Evolutionary conservation across 2,329 filamentous ascomycete genomes (phyloP).

Genomic region (Colletotrichum plurivorum): DNA sequence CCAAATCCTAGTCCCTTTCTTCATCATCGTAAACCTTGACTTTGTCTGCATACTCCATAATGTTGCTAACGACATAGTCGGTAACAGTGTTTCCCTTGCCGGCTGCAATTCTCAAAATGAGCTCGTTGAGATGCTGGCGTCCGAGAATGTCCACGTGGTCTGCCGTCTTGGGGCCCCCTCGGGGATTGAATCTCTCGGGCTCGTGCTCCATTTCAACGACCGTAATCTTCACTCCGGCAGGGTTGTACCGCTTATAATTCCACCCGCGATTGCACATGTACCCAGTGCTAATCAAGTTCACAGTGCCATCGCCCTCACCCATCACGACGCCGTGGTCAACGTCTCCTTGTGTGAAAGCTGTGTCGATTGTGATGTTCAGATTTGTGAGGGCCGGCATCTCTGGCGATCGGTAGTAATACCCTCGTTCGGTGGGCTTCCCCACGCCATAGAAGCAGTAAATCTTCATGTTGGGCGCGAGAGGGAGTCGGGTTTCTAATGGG

Average conservation of each 20-base stretch:
- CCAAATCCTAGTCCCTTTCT: too few relatives aligned
- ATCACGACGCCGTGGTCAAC: slow-evolving; percentile 93
- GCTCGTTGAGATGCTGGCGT: slow-evolving; percentile 88
- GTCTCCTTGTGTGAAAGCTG: slow-evolving; percentile 69
- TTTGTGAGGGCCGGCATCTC: slow-evolving; percentile 76
- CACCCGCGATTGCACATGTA: slow-evolving; percentile 99
- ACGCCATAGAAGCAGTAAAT: slow-evolving; percentile 98
- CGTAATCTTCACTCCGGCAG: slow-evolving; percentile 83
- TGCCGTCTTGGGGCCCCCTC: slow-evolving; percentile 79
- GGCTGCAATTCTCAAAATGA: slow-evolving; percentile 88
- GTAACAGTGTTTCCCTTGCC: slow-evolving; percentile 86
- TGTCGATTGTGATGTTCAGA: slow-evolving; percentile 83
- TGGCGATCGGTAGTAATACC: slow-evolving; percentile 86
- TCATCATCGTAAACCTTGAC: slow-evolving; percentile 85
- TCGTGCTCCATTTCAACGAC: slow-evolving; percentile 98
- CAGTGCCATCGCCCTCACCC: slow-evolving; percentile 96
- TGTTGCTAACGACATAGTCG: slow-evolving; percentile 84
- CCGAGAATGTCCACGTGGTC: slow-evolving; percentile 98
- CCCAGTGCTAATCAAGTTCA: slow-evolving; percentile 90
- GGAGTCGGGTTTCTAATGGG: slow-evolving; percentile 89
- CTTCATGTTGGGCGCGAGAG: slow-evolving; percentile 89
- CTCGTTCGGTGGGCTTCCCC: slow-evolving; percentile 92
- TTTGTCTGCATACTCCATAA: slow-evolving; percentile 84
- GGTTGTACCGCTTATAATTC: slow-evolving; percentile 95
- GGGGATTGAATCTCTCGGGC: slow-evolving; percentile 90